Base-by-base conservation (phyloP, 495 filamentous ascomycete species). In the Penicillium bialowiezense region DNA sequence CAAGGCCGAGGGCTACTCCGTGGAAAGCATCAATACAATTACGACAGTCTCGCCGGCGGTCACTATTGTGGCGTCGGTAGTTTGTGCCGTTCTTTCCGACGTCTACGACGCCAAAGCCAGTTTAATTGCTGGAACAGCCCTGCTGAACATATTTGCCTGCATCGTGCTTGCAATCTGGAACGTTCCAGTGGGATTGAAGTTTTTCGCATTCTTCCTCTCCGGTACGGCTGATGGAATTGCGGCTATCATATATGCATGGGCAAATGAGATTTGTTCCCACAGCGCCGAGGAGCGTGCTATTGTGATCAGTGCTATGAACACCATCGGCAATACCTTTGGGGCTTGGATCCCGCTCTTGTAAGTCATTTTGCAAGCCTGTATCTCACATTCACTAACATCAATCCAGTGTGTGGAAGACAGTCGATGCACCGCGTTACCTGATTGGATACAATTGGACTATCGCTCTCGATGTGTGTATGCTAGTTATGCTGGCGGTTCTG, bases 231-330 rank as follows among this genome's bases (percentile, higher is more conserved):
- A 61, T 35, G 60, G 60, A 0, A 61, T 64, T 21, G 60, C 60
- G 17, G 54, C 55, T 23, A 58, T 59, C 28, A 53, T 64, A 6
- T 64, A 56, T 41, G 58, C 61, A 2, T 82, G 78, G 78, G 77
- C 75, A 7, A 72, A 80, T 50, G 80, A 83, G 48, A 80, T 82
- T 31, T 81, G 79, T 51, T 62, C 62, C 8, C 68, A 69, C 20
- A 76, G 78, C 40, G 74, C 75, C 20, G 80, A 83, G 63, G 79
- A 83, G 58, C 62, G 80, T 33, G 78, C 79, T 4, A 47, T 83
- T 15, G 78, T 83, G 8, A 68, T 77, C 32, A 71, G 71, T 31
- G 63, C 69, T 7, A 79, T 80, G 76, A 82, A 80, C 48, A 73
- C 73, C 0, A 56, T 73, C 44, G 72, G 69, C 1, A 79, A 80